Evolutionary conservation across 2,329 filamentous ascomycete genomes (phyloP).

Genomic region (Ceratocystis diversiconidia): DNA sequence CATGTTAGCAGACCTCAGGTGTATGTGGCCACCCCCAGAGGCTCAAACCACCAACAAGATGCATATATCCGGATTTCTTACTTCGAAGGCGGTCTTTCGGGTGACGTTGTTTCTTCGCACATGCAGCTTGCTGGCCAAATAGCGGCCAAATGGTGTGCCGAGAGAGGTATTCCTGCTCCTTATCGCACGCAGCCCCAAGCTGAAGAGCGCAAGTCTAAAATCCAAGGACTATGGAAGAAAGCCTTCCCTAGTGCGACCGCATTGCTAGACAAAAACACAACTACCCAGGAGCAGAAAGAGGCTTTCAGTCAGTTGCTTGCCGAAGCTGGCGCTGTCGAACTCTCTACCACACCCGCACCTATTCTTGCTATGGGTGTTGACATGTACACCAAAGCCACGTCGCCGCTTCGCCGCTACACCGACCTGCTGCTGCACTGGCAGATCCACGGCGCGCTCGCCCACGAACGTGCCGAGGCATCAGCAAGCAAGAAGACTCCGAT

Average conservation of each 20-base stretch:
- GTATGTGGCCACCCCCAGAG: neutral
- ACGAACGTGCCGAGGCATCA: constrained; percentile 26
- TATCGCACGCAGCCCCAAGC: constrained; percentile 35
- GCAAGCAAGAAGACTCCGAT: constrained; percentile 16
- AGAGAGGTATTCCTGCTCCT: constrained; percentile 43
- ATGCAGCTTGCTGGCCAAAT: constrained; percentile 52
- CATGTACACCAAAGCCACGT: constrained; percentile 50
- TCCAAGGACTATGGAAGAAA: constrained; percentile 25
- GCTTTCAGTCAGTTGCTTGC: constrained; percentile 23
- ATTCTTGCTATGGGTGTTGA: constrained; percentile 44
- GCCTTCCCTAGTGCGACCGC: constrained; percentile 13
- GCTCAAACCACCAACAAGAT: constrained; percentile 29
- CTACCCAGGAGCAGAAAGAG: neutral
- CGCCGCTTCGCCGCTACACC: constrained; percentile 48
- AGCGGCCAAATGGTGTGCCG: constrained; percentile 45
- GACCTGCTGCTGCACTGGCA: constrained; percentile 55
- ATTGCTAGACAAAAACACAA: neutral
- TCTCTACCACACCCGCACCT: constrained; percentile 38
- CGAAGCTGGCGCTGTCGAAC: constrained; percentile 35
- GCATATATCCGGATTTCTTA: constrained; percentile 33
- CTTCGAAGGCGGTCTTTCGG: constrained; percentile 23
- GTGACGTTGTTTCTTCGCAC: constrained; percentile 25
- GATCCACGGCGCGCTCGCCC: constrained; percentile 42
- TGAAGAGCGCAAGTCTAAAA: constrained; percentile 25
- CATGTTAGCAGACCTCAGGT: constrained; percentile 1